Evolutionary conservation across 257 asterid species (phyloP).

Genomic region (Echites panduratus): DNA sequence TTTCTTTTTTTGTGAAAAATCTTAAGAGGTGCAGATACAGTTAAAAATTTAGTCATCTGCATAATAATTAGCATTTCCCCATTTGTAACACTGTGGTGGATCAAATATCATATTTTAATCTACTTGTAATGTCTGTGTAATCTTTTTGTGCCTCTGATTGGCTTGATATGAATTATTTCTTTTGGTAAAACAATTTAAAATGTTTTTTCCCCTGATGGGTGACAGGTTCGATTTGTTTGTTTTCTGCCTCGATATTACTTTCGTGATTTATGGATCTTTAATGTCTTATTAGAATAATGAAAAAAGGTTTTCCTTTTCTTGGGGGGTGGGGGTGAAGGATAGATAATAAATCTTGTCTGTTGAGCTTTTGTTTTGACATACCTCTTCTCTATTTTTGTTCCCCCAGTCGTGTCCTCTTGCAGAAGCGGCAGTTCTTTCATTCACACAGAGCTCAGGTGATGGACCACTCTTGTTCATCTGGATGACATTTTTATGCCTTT

Average conservation of each 20-base stretch:
- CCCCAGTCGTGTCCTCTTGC: constrained; percentile 82
- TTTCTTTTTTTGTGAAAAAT: not conserved
- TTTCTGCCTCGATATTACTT: not conserved
- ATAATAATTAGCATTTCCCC: not conserved
- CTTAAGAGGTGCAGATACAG: not conserved
- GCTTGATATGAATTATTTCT: not conserved
- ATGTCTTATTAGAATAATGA: constrained; percentile 1
- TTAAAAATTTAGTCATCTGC: not conserved
- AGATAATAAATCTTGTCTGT: not conserved
- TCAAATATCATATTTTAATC: not conserved
- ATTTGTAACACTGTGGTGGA: not conserved
- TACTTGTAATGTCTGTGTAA: not conserved
- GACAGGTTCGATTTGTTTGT: not conserved
- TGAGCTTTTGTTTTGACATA: constrained; percentile 4
- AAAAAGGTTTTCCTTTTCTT: no score
- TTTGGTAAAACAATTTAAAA: not conserved
- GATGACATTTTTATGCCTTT: constrained; percentile 9
- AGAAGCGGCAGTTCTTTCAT: constrained; percentile 95
- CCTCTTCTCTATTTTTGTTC: not conserved
- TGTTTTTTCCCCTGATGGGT: not conserved
- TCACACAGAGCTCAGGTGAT: constrained; percentile 99
- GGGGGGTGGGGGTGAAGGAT: no score
- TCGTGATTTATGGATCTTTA: not conserved
- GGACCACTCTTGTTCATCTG: constrained; percentile 2
- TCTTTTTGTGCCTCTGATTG: not conserved